Evolutionary conservation across 1,284 basidiomycete species (phyloP), one percentile per base, ranked within the genome.

Genomic region (Inonotus hispidus): DNA sequence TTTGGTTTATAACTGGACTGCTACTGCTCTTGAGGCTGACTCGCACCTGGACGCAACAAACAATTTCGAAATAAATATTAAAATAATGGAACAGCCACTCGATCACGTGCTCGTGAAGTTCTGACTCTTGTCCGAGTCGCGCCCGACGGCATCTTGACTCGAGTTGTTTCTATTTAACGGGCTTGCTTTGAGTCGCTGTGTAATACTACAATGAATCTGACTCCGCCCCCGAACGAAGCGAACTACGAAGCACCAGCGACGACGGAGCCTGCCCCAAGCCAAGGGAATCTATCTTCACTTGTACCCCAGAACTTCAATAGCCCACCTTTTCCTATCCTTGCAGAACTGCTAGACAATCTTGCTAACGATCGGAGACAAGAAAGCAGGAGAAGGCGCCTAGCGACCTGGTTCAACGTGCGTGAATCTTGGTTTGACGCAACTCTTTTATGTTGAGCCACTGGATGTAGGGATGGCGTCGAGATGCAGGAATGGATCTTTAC

Each of bases 331-430:
- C 75, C 77, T 27, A 79, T 85, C 19, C 75, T 92, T 0, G 79
- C 79, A 2, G 80, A 79, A 7, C 74, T 92, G 21, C 92, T 91
- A 72, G 82, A 87, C 62, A 87, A 80, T 64, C 74, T 92, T 3
- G 82, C 85, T 63, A 76, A 69, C 55, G 88, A 92, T 70, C 78
- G 84, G 63, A 90, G 85, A 68, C 84, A 83, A 53, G 89, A 92
- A 19, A 79, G 81, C 66, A 75, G 88, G 62, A 82, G 82, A 66
- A 87, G 80, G 66, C 69, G 85, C 14, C 71, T 92, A 16, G 73
- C 77, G 59, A 76, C 78, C 13, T 92, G 90, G 90, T 91, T 92
- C 69, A 83, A 79, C 65, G 90, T 92, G 78, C 70, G 85, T 71
- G 11, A 60, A 25, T 8, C 19, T 37, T 53, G 49, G 5, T 56